Evolutionary conservation across 805 yeast genomes (phyloP), one percentile per base, ranked within the genome.

Genomic region (Brettanomyces naardenensis): DNA sequence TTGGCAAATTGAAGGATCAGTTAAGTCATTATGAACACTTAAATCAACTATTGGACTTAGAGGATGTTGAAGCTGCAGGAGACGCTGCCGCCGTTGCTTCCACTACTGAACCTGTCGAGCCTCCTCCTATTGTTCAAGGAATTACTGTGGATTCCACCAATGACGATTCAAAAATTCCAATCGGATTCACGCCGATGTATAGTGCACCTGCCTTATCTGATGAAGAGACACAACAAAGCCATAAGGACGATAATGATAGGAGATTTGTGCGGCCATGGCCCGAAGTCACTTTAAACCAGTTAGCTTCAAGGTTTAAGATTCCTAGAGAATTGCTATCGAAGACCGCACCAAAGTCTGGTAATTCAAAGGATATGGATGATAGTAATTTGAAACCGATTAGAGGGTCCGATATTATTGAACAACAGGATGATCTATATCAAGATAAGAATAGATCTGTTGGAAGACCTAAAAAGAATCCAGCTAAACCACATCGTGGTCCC

Each of bases 221-320:
- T 11, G 33, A 45, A 17, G 56, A 53, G 27, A 42, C 43, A 10
- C 23, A 47, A 21, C 30, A 20, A 6, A 14, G 19, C 9, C 18
- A 26, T 11, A 46, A 38, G n/a, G 41, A 41, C 23, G 52, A 52
- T 13, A 26, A 35, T 28, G 48, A 44, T 20, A 47, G 44, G 39
- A 46, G 39, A 3, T 42, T 49, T 10, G 49, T 48, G 31, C 49
- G 44, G 34, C 58, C 58, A 11, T 54, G 57, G 57, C 52, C 53
- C 5, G 59, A 55, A 37, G 44, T 49, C 9, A 48, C 60, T 6
- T 41, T 54, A n/a, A 46, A 38, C 31, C 57, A 54, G 42, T 36
- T 55, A 20, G 59, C 58, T 3, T 41, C 43, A 10, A 43, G 54
- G 39, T 54, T 54, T 33, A 52, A 51, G 18, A 41, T 55, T 18